Evolutionary conservation across 805 yeast genomes (phyloP).

Genomic region (Priceomyces carsonii): DNA sequence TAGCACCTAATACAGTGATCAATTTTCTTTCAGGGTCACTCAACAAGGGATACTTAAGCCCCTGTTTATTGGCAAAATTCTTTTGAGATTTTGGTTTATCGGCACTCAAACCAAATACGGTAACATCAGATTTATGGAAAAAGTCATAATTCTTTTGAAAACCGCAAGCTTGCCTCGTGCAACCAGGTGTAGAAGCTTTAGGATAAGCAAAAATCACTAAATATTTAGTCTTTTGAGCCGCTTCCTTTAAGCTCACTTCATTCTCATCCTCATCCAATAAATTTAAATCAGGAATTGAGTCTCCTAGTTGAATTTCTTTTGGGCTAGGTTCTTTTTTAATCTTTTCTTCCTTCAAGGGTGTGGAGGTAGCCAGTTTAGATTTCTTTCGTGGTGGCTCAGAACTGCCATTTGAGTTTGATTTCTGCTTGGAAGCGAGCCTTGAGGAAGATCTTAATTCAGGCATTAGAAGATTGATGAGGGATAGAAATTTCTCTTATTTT

Average conservation of each 20-base stretch:
- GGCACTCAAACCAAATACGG: slow-evolving; percentile 79
- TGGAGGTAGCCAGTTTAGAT: too few relatives aligned
- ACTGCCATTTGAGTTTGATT: slow-evolving; percentile 12
- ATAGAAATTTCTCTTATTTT: too few relatives aligned
- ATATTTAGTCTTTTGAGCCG: slow-evolving; percentile 31
- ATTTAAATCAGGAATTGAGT: slow-evolving; percentile 61
- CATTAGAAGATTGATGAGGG: too few relatives aligned
- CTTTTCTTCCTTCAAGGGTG: slow-evolving; percentile 4
- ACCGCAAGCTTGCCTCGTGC: slow-evolving; percentile 93
- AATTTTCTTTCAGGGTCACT: slow-evolving; percentile 73
- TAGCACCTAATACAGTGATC: slow-evolving; percentile 78
- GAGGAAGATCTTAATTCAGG: slow-evolving; percentile 41
- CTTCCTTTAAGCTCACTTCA: slow-evolving; percentile 36
- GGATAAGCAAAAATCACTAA: slow-evolving; percentile 70
- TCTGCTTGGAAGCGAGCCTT: slow-evolving; percentile 22
- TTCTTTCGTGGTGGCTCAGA: slow-evolving; percentile 20
- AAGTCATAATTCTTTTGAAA: slow-evolving; percentile 66
- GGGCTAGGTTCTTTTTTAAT: slow-evolving; percentile 5
- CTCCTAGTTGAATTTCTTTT: slow-evolving; percentile 52
- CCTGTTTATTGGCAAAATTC: slow-evolving; percentile 70
- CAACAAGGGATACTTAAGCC: slow-evolving; percentile 70
- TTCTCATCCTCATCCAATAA: slow-evolving; percentile 72
- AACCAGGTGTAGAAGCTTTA: slow-evolving; percentile 92
- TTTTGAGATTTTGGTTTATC: slow-evolving; percentile 81
- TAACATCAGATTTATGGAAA: slow-evolving; percentile 50